These are phyloP conservation scores for Aschersonia sp. DNA, from an alignment of 2,329 filamentous ascomycete species.

Conservation along the genomic window DNA sequence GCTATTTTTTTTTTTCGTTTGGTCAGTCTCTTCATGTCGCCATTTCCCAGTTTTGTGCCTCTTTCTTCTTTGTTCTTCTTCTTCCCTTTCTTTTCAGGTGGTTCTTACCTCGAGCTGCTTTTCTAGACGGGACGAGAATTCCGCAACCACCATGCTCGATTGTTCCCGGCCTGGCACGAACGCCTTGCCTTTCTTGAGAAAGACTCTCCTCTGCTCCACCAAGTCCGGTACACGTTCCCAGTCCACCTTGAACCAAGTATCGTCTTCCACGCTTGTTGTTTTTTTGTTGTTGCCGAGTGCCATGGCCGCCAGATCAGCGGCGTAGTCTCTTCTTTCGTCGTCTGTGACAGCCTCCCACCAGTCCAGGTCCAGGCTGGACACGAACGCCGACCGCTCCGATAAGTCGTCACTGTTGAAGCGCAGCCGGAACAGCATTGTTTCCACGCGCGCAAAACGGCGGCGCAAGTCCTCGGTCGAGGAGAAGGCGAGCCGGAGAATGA, in stretches of 20 bases:
- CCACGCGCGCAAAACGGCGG: constrained; percentile 70
- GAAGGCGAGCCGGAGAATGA: constrained; percentile 88
- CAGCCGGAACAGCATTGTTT: constrained; percentile 78
- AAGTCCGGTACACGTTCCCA: constrained; percentile 89
- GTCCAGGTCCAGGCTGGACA: constrained; percentile 61
- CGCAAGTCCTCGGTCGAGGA: constrained; percentile 82
- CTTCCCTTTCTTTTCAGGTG: neutral
- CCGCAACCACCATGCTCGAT: constrained; percentile 73
- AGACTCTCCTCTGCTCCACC: constrained; percentile 64
- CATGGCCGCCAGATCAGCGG: constrained; percentile 43
- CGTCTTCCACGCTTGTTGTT: constrained; percentile 43
- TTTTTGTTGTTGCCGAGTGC: constrained; percentile 18
- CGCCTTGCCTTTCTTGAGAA: constrained; percentile 68
- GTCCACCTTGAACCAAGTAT: constrained; percentile 90
- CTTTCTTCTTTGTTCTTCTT: neutral
- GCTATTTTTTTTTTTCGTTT: constrained; percentile 24
- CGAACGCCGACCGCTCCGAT: constrained; percentile 60
- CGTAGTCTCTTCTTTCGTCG: constrained; percentile 57
- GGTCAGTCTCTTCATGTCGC: neutral
- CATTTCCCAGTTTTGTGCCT: neutral
- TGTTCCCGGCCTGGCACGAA: constrained; percentile 85
- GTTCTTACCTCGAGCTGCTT: constrained; percentile 60
- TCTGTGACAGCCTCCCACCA: constrained; percentile 83
- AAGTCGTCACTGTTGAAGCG: constrained; percentile 65
- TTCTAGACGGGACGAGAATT: constrained; percentile 70